Evolutionary conservation across 1,284 basidiomycete genomes (phyloP).

Genomic region (Ustilago nuda): DNA sequence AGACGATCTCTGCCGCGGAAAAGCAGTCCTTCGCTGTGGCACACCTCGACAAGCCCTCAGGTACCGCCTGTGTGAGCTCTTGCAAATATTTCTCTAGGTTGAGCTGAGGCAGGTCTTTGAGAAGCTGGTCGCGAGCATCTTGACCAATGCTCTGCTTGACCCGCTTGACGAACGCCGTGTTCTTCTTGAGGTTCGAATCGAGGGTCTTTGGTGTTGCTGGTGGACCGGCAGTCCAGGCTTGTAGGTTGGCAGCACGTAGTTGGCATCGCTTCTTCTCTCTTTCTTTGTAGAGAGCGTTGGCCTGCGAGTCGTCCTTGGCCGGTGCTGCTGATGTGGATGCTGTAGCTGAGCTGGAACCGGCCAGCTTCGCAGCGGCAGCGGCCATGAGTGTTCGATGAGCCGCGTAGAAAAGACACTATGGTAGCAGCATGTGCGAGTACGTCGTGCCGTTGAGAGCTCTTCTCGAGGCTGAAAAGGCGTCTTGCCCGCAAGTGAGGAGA

Average conservation of each 20-base stretch:
- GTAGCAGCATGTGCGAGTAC: conserved; percentile 8
- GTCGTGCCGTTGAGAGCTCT: not conserved
- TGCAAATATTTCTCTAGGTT: conserved; percentile 95
- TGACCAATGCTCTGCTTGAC: conserved; percentile 57
- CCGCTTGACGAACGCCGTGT: conserved; percentile 66
- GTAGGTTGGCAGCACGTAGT: conserved; percentile 49
- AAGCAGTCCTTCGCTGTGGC: conserved; percentile 90
- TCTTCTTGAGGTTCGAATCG: conserved; percentile 67
- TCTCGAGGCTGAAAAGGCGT: not conserved
- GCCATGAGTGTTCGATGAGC: conserved; percentile 15
- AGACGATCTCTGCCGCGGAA: conserved; percentile 85
- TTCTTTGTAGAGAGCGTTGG: conserved; percentile 40
- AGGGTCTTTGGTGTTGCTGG: conserved; percentile 28
- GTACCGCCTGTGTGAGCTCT: conserved; percentile 86
- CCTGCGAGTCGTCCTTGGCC: conserved; percentile 36
- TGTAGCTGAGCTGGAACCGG: conserved; percentile 12
- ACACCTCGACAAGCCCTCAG: conserved; percentile 86
- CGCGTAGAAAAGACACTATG: not conserved
- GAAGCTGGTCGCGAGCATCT: conserved; percentile 70
- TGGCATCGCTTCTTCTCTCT: conserved; percentile 52
- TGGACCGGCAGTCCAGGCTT: conserved; percentile 52
- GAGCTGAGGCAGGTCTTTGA: conserved; percentile 84
- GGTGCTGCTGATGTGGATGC: conserved; percentile 13
- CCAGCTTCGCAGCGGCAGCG: conserved; percentile 12
- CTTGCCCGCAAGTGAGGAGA: not conserved